phyloP scores from a whole-genome alignment of 768 basidiomycete species.

The Lentinula sp. region DNA sequence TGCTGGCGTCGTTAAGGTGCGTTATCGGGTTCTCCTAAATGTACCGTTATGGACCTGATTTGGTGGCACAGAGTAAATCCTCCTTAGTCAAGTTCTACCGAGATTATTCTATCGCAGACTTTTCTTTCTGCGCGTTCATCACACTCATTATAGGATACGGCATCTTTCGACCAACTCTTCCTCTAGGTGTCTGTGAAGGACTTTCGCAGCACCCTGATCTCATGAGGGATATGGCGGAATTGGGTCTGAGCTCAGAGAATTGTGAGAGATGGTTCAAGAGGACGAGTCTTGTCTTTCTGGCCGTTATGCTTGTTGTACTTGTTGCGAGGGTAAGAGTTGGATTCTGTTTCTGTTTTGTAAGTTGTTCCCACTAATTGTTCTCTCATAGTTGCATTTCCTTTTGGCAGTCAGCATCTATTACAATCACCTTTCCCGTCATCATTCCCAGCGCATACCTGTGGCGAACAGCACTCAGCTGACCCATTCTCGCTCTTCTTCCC shows the following conservation, averaged over 20 bases:
- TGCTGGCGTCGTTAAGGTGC: constrained; percentile 62
- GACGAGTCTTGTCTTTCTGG: constrained; percentile 53
- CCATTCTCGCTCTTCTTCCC: constrained; percentile 10
- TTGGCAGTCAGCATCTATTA: constrained; percentile 67
- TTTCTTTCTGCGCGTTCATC: constrained; percentile 60
- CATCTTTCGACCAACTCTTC: constrained; percentile 47
- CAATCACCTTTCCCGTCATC: constrained; percentile 43
- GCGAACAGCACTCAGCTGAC: constrained; percentile 13
- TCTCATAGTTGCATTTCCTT: constrained; percentile 63
- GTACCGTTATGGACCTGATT: constrained; percentile 1
- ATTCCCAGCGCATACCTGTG: constrained; percentile 8
- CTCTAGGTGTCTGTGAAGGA: constrained; percentile 66
- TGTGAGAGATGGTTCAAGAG: constrained; percentile 77
- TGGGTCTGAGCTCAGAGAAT: constrained; percentile 72
- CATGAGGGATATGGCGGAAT: constrained; percentile 60
- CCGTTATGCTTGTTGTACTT: constrained; percentile 53
- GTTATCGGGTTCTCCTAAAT: constrained; percentile 12
- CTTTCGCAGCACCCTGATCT: constrained; percentile 71
- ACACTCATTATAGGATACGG: constrained; percentile 52
- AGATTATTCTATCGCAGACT: constrained; percentile 76
- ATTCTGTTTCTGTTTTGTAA: not conserved
- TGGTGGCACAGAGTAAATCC: constrained; percentile 46
- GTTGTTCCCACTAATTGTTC: not conserved
- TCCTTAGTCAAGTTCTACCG: constrained; percentile 73
- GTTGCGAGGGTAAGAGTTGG: constrained; percentile 54